phyloP scores from a whole-genome alignment of 805 yeast species.

The Candida chauliodis region DNA sequence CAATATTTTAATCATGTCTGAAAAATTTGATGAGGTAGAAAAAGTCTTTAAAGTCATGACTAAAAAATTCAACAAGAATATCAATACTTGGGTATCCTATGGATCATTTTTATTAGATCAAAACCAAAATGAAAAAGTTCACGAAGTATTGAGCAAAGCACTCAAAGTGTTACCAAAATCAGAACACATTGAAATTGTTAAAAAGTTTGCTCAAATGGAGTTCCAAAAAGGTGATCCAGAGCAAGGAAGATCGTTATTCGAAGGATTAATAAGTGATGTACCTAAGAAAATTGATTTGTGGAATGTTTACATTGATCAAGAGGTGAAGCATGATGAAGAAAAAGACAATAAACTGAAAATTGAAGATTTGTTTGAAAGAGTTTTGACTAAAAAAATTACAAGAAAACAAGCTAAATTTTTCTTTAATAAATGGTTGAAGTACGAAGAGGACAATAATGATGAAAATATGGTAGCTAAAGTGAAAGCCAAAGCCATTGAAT shows the following conservation, averaged over 20 bases:
- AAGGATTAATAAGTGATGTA: constrained; percentile 84
- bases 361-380: constrained; percentile 81
- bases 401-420: constrained; percentile 92
- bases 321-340: constrained; percentile 61
- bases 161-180: constrained; percentile 68
- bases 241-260: constrained; percentile 91
- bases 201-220: constrained; percentile 87
- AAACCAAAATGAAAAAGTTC: constrained; percentile 56
- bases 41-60: constrained; percentile 60
- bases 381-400: constrained; percentile 59
- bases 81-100: constrained; percentile 77
- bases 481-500: constrained; percentile 86
- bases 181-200: constrained; percentile 73
- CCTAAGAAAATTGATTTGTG: constrained; percentile 91
- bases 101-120: constrained; percentile 72
- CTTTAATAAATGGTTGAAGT: constrained; percentile 87
- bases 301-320: constrained; percentile 95
- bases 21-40: constrained; percentile 68
- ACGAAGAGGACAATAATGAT: constrained; percentile 68
- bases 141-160: constrained; percentile 69
- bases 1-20: constrained; percentile 70
- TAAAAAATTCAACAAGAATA: constrained; percentile 72
- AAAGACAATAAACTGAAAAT: constrained; percentile 49
- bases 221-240: constrained; percentile 85
- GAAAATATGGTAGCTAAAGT: constrained; percentile 74